A percentile compares a stretch with the other conserved stretches of the same genome.
Conservation (phyloP, 164 flowering plant genomes). For the Chimonanthus salicifolius region DNA sequence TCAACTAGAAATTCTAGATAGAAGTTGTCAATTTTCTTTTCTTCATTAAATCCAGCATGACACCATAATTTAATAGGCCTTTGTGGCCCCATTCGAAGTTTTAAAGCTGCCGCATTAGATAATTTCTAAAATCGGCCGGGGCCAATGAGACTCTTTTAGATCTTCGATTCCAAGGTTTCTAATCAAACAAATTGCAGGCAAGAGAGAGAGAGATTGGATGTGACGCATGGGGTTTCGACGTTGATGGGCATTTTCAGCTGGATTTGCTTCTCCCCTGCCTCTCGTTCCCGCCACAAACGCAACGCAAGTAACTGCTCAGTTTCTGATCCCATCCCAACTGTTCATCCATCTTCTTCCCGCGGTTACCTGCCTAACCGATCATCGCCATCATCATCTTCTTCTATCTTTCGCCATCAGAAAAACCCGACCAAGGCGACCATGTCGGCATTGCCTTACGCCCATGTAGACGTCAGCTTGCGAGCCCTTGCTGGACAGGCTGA, state of each 20-base stretch:
- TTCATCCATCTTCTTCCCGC: slow-evolving; percentile 2
- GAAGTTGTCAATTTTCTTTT: too few species aligned
- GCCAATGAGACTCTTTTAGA: too few species aligned
- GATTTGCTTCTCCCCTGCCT: slow-evolving; percentile 1
- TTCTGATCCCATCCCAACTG: background rate
- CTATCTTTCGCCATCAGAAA: background rate
- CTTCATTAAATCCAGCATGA: too few species aligned
- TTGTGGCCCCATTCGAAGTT: too few species aligned
- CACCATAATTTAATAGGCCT: too few species aligned
- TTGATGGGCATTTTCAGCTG: slow-evolving; percentile 24
- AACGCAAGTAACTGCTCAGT: slow-evolving; percentile 10
- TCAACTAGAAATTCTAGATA: too few species aligned
- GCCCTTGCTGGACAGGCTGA: slow-evolving; percentile 73
- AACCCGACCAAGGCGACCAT: slow-evolving; percentile 2
- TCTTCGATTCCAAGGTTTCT: too few species aligned
- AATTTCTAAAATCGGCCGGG: too few species aligned
- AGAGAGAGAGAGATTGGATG: too few species aligned
- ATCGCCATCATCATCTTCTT: background rate
- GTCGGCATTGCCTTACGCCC: slow-evolving; percentile 41
- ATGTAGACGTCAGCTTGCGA: slow-evolving; percentile 54
- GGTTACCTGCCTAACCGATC: slow-evolving; percentile 8
- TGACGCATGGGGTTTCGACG: too few species aligned
- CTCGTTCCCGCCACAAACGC: slow-evolving; percentile 18
- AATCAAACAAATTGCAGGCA: too few species aligned
- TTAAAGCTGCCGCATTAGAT: too few species aligned